A percentile compares a stretch with the other conserved stretches of the same genome.
Conservation (phyloP, 2,329 filamentous ascomycete species). For the Lachnellula subtilissima region DNA sequence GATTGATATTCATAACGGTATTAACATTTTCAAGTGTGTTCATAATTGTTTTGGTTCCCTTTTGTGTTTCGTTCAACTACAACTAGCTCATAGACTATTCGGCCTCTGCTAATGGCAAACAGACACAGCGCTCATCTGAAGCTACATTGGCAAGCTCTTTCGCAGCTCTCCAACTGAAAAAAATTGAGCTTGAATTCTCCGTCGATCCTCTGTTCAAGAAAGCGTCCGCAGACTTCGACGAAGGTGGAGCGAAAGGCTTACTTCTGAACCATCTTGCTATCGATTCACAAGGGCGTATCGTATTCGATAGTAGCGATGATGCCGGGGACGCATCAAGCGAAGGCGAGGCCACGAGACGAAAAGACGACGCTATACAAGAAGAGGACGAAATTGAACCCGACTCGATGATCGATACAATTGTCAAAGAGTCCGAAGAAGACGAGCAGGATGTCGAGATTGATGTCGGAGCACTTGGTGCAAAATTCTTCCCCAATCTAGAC, state of each 20-base stretch:
- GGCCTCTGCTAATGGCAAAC: neutral
- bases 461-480: conserved; percentile 64
- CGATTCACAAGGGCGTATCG: conserved; percentile 83
- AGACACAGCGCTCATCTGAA: conserved; percentile 76
- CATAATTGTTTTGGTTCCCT: neutral
- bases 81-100: neutral
- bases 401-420: conserved; percentile 31
- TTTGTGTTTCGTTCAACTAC: neutral
- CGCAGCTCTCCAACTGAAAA: conserved; percentile 84
- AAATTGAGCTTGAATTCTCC: conserved; percentile 93
- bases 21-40: too few relatives aligned
- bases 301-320: conserved; percentile 98
- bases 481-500: conserved; percentile 80
- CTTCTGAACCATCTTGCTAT: conserved; percentile 96
- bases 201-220: conserved; percentile 99
- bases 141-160: conserved; percentile 90
- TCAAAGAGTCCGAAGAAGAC: conserved; percentile 41
- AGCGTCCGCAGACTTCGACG: conserved; percentile 95
- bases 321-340: conserved; percentile 47
- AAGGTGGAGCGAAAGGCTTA: conserved; percentile 92
- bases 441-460: conserved; percentile 71
- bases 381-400: conserved; percentile 38
- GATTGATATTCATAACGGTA: too few relatives aligned
- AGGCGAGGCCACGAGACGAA: conserved; percentile 25
- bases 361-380: conserved; percentile 62